Evolutionary conservation across 1,139 yeast genomes (phyloP).

Genomic region (Diutina ranongensis): DNA sequence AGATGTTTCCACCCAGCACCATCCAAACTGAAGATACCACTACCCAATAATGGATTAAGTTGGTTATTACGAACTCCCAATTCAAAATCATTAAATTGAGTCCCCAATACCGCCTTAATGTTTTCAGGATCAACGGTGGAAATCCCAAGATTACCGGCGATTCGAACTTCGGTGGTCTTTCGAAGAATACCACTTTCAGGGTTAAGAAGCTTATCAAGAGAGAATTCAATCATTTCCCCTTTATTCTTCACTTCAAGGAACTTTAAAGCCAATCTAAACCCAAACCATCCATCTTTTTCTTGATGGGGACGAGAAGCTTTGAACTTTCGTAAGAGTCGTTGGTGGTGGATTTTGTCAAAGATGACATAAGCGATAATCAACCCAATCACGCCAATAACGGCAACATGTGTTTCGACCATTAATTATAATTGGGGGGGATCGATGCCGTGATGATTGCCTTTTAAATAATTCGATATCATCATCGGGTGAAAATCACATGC

Average conservation of each 20-base stretch:
- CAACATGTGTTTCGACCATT: too few relatives aligned
- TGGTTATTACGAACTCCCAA: conserved; percentile 5
- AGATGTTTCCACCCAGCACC: conserved; percentile 4
- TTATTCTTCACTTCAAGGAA: neutral
- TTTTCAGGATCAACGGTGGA: conserved; percentile 14
- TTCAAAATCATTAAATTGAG: conserved; percentile 5
- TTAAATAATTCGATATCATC: too few relatives aligned
- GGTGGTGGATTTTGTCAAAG: neutral
- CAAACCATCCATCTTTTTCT: neutral
- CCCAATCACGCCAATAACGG: neutral
- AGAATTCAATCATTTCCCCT: neutral
- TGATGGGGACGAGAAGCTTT: neutral
- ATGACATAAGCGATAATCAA: neutral
- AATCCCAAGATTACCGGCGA: conserved; percentile 12
- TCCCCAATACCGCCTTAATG: conserved; percentile 6
- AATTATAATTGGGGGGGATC: too few relatives aligned
- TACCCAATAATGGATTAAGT: neutral
- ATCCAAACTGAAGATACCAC: conserved; percentile 2
- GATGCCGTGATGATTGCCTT: too few relatives aligned
- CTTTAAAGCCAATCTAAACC: neutral
- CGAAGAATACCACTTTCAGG: neutral
- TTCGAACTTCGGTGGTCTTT: neutral
- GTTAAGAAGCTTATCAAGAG: neutral
- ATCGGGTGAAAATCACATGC: too few relatives aligned
- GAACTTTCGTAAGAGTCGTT: neutral